Evolutionary conservation across 1,139 yeast genomes (phyloP), one percentile per base, ranked within the genome.

Genomic region (Hemisphaericaspora subhashii): DNA sequence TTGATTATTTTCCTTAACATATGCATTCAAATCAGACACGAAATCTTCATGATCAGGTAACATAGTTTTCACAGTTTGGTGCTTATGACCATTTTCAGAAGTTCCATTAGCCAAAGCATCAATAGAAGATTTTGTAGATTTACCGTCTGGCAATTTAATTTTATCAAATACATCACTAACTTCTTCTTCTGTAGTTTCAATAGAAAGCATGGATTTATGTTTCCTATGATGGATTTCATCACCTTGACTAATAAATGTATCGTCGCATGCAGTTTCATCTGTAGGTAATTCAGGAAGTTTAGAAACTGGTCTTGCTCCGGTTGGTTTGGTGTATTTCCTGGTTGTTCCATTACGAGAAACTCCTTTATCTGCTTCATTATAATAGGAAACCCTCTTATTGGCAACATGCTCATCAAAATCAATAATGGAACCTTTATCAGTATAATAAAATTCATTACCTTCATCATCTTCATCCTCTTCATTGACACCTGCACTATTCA

Each of bases 401-500:
- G 72, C 70, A 43, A 68, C 55, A 41, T 69, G 74, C 37, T 68
- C 74, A 33, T 69, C 74, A 42, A 69, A 66, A 46, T 70, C 76
- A 57, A 71, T 53, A 6, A 69, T 60, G 0, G 74, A 66, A 0
- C 66, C 70, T 40, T 61, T 63, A 37, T 67, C 74, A 35, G 56
- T 53, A 3, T 63, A 66, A 26, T 58, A 69, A 13, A 55, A 66
- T 20, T 40, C 42, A 11, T 55, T 62, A 21, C 55, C 64, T 11
- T 62, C 66, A 16, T 53, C 58, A 9, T 53, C 55, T 28, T 56
- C 65, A 8, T 57, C 48, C 3, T 24, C 27, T 4, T 12, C 15
- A 5, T 9, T 3, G 15, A 57, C 47, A 4, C 70, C 72, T 15
- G 66, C 72, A 31, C 62, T 61, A 44, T 68, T 71, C 41, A 70